Evolutionary conservation across 176 grass and related monocot genomes (phyloP).

Genomic region (Cenchrus americanus): DNA sequence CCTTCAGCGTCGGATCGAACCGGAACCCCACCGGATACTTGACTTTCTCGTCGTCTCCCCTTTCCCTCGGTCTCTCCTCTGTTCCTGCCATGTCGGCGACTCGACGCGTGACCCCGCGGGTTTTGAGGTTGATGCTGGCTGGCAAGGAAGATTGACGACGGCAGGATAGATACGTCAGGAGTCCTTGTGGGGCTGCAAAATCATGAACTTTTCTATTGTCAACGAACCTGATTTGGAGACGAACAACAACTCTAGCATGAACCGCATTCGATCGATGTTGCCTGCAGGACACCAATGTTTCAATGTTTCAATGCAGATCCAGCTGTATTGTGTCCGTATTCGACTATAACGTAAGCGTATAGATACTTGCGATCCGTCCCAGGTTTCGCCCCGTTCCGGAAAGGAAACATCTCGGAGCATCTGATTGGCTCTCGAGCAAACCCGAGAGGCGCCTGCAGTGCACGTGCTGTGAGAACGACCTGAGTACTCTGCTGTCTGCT

Average conservation of each 20-base stretch:
- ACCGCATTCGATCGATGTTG: neutral
- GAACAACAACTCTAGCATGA: neutral
- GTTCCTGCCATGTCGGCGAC: conserved; percentile 16
- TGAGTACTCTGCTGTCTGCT: too few species aligned
- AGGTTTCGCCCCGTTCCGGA: neutral
- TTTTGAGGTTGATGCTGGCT: neutral
- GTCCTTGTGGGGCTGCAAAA: neutral
- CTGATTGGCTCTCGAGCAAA: neutral
- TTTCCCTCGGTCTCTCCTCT: neutral
- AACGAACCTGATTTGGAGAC: neutral
- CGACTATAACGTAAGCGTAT: too few species aligned
- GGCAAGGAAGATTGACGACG: neutral
- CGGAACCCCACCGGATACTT: neutral
- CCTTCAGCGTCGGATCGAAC: conserved; percentile 25
- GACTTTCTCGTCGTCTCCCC: neutral
- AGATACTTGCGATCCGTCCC: neutral
- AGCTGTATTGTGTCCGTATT: neutral
- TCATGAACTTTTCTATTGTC: neutral
- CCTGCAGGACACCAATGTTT: too few species aligned
- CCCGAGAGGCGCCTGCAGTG: too few species aligned
- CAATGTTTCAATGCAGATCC: too few species aligned
- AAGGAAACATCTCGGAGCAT: neutral
- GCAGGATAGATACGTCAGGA: neutral
- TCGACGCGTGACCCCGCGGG: neutral
- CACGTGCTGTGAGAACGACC: too few species aligned